Evolutionary conservation across 2,329 filamentous ascomycete genomes (phyloP), one percentile per base, ranked within the genome.

Genomic region (Trichophyton mentagrophytes): DNA sequence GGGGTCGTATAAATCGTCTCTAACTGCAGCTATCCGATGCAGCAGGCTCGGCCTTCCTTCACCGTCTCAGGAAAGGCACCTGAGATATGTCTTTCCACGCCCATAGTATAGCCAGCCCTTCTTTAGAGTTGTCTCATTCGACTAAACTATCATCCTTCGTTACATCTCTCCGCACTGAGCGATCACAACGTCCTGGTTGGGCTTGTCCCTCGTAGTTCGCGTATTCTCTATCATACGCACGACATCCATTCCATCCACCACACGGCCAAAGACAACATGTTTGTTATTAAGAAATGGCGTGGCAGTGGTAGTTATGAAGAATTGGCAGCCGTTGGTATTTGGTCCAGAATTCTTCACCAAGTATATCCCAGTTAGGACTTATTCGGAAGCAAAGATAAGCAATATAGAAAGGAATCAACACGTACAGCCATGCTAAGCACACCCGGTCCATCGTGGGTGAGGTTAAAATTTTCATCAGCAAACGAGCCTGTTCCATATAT

Each of bases 91-190:
- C 33, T 38, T 38, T 38, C n/a, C 46, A 8, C 22, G 3, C 17
- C 22, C 6, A 20, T 3, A n/a, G 3, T n/a, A 44, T 44, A 2
- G 6, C n/a, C n/a, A n/a, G 2, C n/a, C 2, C 13, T 13, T 38
- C 33, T 13, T 20, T n/a, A 44, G 40, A 20, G n/a, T 44, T 7
- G n/a, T 6, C 40, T 44, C 1, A 44, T 44, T 44, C 17, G 40
- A 2, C 40, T 15, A 6, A 44, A 44, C 44, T 33, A 30, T 27
- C 22, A 53, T 11, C 49, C 49, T 8, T 11, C 49, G 27, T 72
- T 66, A 97, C 90, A 97, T 95, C 80, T 97, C 90, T 33, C 93
- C 93, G 70, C 92, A 96, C 77, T 95, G 86, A 8, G 85, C 79
- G 69, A 99, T 86, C 13, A 85, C 82, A 1, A 97, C 86, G 70